phyloP scores from a whole-genome alignment of 2,329 filamentous ascomycete species.

The Pseudocercospora crystallina region DNA sequence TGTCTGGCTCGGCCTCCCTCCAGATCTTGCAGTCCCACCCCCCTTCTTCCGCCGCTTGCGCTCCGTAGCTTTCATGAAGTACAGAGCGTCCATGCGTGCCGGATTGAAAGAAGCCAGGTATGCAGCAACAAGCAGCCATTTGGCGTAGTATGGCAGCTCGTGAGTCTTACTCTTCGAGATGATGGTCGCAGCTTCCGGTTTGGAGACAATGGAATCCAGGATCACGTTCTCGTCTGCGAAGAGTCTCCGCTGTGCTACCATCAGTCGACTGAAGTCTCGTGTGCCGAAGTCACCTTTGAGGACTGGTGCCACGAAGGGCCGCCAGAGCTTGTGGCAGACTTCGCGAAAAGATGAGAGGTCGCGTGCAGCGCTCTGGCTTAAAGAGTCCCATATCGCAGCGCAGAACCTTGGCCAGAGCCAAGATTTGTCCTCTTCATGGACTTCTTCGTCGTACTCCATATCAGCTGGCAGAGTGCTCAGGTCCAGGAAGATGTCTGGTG shows the following conservation, averaged over 20 bases:
- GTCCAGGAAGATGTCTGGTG: constrained; percentile 48
- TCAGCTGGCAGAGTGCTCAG: constrained; percentile 22
- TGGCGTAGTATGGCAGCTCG: constrained; percentile 68
- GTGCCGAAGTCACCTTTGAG: constrained; percentile 69
- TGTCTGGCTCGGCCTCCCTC: constrained; percentile 43
- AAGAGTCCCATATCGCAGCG: constrained; percentile 80
- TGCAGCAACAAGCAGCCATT: constrained; percentile 71
- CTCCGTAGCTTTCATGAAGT: constrained; percentile 71
- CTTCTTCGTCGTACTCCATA: constrained; percentile 49
- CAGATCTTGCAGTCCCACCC: constrained; percentile 42
- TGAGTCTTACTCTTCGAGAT: constrained; percentile 34
- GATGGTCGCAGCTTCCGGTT: constrained; percentile 9
- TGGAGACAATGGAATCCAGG: constrained; percentile 60
- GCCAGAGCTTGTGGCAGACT: constrained; percentile 76
- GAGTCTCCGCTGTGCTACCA: constrained; percentile 67
- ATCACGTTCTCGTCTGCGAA: constrained; percentile 73
- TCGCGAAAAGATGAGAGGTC: constrained; percentile 72
- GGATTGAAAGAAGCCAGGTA: constrained; percentile 83
- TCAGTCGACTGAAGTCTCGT: constrained; percentile 79
- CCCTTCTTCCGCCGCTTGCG: constrained; percentile 51
- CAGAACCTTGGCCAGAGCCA: constrained; percentile 81
- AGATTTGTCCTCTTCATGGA: constrained; percentile 57
- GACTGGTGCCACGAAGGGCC: constrained; percentile 77
- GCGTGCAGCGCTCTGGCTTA: constrained; percentile 76
- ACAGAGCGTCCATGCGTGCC: constrained; percentile 67